A percentile compares a stretch with the other conserved stretches of the same genome.
These are phyloP conservation scores for Rhodosporidiobolus sp. DNA, from an alignment of 768 basidiomycete genomes.

Conservation along the genomic window DNA sequence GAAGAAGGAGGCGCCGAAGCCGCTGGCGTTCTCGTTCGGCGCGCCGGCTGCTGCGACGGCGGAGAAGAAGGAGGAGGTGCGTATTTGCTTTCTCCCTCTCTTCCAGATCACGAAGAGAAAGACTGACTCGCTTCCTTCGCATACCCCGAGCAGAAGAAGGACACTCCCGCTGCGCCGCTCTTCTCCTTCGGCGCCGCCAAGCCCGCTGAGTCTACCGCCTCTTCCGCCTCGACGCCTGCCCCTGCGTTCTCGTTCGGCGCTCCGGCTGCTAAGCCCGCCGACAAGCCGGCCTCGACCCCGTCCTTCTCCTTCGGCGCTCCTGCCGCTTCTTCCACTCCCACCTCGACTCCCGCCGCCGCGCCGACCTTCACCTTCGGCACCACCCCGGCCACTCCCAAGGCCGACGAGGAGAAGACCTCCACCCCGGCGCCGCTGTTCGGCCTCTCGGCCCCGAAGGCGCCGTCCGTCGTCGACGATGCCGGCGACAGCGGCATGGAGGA, in stretches of 20 bases:
- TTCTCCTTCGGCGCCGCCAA: conserved; percentile 21
- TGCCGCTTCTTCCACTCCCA: neutral
- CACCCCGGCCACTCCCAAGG: conserved; percentile 24
- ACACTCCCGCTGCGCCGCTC: conserved; percentile 6
- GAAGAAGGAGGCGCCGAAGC: conserved; percentile 2
- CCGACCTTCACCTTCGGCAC: conserved; percentile 25
- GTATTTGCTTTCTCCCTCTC: neutral
- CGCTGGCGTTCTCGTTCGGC: conserved; percentile 28
- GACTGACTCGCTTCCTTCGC: no score
- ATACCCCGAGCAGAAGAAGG: conserved; percentile 31
- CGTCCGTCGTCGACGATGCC: conserved; percentile 19
- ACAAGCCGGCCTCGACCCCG: conserved; percentile 10
- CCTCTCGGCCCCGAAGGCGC: neutral
- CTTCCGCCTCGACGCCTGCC: conserved; percentile 6
- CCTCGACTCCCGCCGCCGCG: neutral
- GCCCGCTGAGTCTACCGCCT: neutral
- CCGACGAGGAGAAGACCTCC: conserved; percentile 21
- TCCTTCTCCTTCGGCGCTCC: conserved; percentile 23
- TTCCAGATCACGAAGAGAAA: no score
- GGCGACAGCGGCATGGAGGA: conserved; percentile 41
- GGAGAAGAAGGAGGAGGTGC: conserved; percentile 19
- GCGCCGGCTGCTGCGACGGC: neutral
- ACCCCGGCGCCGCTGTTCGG: conserved; percentile 20
- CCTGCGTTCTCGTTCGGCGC: conserved; percentile 13
- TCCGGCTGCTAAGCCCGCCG: neutral